Conservation (phyloP, 169 alveolate genomes). For the Plasmodium adleri region DNA sequence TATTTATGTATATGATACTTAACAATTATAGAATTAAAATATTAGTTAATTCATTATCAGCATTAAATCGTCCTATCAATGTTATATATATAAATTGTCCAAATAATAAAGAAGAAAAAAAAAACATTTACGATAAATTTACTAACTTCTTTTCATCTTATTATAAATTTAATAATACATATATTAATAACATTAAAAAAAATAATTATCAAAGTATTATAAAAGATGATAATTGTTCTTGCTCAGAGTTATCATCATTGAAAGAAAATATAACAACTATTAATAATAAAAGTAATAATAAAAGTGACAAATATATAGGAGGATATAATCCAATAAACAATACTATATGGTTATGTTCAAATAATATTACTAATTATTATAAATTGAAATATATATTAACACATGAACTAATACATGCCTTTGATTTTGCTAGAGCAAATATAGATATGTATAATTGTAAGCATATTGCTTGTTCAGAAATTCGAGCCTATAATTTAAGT, state of each 20-base stretch:
- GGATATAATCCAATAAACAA: constrained; percentile 82
- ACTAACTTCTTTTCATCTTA: constrained; percentile 16
- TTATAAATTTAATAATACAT: constrained; percentile 28
- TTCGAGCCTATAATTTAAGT: constrained; percentile 82
- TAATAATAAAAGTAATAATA: not conserved
- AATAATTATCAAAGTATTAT: constrained; percentile 22
- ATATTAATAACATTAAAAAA: constrained; percentile 18
- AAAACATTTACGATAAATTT: constrained; percentile 34
- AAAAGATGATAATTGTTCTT: constrained; percentile 44
- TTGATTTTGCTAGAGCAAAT: constrained; percentile 85
- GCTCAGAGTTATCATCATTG: constrained; percentile 49
- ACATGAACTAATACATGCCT: constrained; percentile 85
- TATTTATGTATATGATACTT: constrained; percentile 70
- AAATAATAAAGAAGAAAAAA: constrained; percentile 40
- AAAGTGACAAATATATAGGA: constrained; percentile 47
- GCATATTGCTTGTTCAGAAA: constrained; percentile 85
- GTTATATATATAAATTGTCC: constrained; percentile 80
- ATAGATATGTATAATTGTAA: constrained; percentile 79
- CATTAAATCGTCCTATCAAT: constrained; percentile 81
- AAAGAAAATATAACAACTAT: not conserved
- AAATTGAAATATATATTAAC: constrained; percentile 78
- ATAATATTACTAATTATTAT: constrained; percentile 78
- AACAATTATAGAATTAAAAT: constrained; percentile 80
- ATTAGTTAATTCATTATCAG: constrained; percentile 81
- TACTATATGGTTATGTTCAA: constrained; percentile 84